Base-by-base conservation (phyloP, 2,329 filamentous ascomycete species). In the Bipolaris cookei region DNA sequence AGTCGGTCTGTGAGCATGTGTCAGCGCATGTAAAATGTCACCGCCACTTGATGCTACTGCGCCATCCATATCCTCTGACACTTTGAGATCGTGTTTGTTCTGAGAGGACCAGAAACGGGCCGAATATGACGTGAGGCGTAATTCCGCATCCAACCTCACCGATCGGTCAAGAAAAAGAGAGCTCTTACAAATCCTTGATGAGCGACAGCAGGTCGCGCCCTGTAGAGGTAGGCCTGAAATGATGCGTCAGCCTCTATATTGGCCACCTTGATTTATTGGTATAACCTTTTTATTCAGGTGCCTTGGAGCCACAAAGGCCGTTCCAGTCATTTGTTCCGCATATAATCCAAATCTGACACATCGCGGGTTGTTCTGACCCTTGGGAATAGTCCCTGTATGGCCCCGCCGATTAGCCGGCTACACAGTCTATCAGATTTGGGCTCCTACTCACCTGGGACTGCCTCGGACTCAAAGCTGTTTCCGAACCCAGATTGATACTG, bases 401-500 rank as follows among this genome's bases (percentile, higher is more conserved):
- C 10, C 25, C 47, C 23, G 50, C 57, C 44, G 21, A 62, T 70
- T 57, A 68, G 59, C 55, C 34, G 18, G 13, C 56, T 57, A 49
- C 56, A 50, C 32, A 16, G 7, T 51, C 3, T 13, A 4, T 48
- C 28, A 51, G 25, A 47, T 3, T 21, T 35, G 32, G 30, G 25
- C 37, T 16, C 11, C 16, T 46, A 48, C 64, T 67, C 44, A 70
- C 71, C 78, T 11, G 80, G 77, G 2, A 82, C 72, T 1, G 79
- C 79, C 59, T 82, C 80, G 21, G 80, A 80, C 48, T 77, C 76
- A 56, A 81, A 81, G 71, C 68, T 65, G 67, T 86, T 87, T 35
- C 81, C 80, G 63, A 86, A 86, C 18, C 84, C 85, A 18, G 79
- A 70, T 80, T 85, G 82, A 65, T 87, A 87, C 73, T 81, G 51